Conservation (phyloP, 306 rosid genomes). For the Acmispon strigosus region DNA sequence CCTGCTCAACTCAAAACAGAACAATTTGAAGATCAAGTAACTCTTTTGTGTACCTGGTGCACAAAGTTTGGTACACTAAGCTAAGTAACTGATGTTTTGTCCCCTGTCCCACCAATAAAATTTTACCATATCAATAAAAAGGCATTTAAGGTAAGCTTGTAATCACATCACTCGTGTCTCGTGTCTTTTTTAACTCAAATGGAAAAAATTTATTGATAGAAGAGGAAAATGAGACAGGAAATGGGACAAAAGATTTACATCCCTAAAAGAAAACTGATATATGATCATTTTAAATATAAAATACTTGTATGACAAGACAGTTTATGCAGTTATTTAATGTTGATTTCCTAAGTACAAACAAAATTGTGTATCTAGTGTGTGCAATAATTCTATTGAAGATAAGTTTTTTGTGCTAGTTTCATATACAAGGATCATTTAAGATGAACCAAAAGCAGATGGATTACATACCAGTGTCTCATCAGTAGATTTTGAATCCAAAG, state of each 20-base stretch:
- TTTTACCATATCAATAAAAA: no score
- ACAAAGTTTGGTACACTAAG: neutral
- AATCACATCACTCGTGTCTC: no score
- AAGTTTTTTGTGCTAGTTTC: no score
- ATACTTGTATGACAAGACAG: neutral
- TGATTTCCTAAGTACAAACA: neutral
- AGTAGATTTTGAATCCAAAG: constrained; percentile 73
- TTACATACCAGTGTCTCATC: constrained; percentile 69
- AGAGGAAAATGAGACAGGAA: no score
- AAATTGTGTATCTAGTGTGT: neutral
- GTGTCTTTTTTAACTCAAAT: no score
- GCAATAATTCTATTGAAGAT: no score
- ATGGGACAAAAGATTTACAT: no score
- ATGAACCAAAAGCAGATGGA: neutral
- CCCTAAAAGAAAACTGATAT: no score
- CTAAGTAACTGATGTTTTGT: no score
- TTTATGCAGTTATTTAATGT: neutral
- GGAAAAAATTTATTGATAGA: no score
- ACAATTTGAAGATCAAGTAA: neutral
- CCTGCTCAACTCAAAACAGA: constrained; percentile 41
- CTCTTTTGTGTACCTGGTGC: neutral
- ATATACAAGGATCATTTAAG: neutral
- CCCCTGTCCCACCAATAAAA: no score
- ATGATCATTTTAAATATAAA: neutral
- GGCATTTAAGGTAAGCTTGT: no score